Evolutionary conservation across 2,329 filamentous ascomycete genomes (phyloP).

Genomic region (Arthrocladium fulminans): DNA sequence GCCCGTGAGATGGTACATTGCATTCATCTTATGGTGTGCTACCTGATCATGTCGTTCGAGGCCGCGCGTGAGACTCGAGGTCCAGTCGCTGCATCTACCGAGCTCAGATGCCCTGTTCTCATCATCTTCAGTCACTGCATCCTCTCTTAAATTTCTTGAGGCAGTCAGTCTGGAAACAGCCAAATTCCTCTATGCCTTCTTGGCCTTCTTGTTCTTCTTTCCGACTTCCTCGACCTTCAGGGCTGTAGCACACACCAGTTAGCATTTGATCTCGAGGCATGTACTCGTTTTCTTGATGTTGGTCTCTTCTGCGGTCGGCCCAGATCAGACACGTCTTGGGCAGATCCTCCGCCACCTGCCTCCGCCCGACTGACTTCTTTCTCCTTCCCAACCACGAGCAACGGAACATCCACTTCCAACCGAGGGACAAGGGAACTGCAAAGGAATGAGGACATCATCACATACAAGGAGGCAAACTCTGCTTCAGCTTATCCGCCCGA

Average conservation of each 20-base stretch:
- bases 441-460: slow-evolving; percentile 19
- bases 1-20: neutral
- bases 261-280: slow-evolving; percentile 7
- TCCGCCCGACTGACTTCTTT: neutral
- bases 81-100: neutral
- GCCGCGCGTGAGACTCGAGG: neutral
- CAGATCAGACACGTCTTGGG: too few species aligned
- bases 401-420: slow-evolving; percentile 2
- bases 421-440: neutral
- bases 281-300: neutral
- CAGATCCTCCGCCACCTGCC: too few species aligned
- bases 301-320: too few species aligned
- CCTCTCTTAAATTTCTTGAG: too few species aligned
- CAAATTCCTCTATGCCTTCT: slow-evolving; percentile 18
- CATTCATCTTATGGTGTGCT: neutral
- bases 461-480: slow-evolving; percentile 94
- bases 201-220: slow-evolving; percentile 24
- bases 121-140: too few species aligned
- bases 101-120: neutral
- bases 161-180: neutral
- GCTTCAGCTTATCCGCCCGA: slow-evolving; percentile 99
- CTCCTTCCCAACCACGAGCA: neutral
- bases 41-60: neutral
- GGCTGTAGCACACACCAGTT: slow-evolving; percentile 11
- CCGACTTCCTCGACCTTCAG: slow-evolving; percentile 22